A percentile compares a stretch with the other conserved stretches of the same genome.
Evolutionary conservation across 2,329 filamentous ascomycete species (phyloP).

Genomic region (Coniosporium uncinatum): DNA sequence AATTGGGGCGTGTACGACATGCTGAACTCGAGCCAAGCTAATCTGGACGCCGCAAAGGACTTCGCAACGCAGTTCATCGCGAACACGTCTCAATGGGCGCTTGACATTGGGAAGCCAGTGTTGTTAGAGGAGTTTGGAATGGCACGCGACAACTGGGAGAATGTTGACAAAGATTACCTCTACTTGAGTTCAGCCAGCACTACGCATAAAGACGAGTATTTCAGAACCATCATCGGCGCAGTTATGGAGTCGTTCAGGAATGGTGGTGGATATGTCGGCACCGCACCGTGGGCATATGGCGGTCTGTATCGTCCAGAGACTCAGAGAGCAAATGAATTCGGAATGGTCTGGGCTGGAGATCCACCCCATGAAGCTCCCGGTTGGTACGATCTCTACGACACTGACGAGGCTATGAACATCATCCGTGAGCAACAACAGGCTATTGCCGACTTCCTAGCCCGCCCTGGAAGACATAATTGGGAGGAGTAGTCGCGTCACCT

Average conservation of each 20-base stretch:
- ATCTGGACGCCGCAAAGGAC: slow-evolving; percentile 22
- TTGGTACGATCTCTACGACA: slow-evolving; percentile 32
- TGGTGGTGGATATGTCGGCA: slow-evolving; percentile 26
- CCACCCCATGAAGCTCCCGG: slow-evolving; percentile 30
- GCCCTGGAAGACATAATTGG: no score
- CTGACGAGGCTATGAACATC: slow-evolving; percentile 28
- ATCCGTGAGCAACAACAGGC: slow-evolving; percentile 22
- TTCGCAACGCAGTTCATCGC: slow-evolving; percentile 25
- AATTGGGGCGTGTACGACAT: slow-evolving; percentile 33
- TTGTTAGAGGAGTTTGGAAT: slow-evolving; percentile 33
- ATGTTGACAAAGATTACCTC: slow-evolving; percentile 21
- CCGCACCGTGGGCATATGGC: slow-evolving; percentile 31
- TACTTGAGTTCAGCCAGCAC: slow-evolving; percentile 26
- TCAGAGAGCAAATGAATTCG: slow-evolving; percentile 27
- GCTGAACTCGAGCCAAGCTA: slow-evolving; percentile 22
- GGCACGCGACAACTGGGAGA: slow-evolving; percentile 32
- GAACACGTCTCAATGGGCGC: slow-evolving; percentile 24
- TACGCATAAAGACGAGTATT: slow-evolving; percentile 29
- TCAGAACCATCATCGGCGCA: slow-evolving; percentile 25
- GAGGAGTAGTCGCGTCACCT: no score
- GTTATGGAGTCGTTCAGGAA: slow-evolving; percentile 25
- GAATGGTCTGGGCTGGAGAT: slow-evolving; percentile 32
- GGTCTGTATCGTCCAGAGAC: slow-evolving; percentile 29
- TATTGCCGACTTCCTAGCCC: slow-evolving; percentile 12
- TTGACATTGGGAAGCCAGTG: slow-evolving; percentile 28